Percentiles rank a stretch among this genome's conserved stretches.
Evolutionary conservation across 495 filamentous ascomycete species (phyloP).

Genomic region (Penicillium simplicissimum): DNA sequence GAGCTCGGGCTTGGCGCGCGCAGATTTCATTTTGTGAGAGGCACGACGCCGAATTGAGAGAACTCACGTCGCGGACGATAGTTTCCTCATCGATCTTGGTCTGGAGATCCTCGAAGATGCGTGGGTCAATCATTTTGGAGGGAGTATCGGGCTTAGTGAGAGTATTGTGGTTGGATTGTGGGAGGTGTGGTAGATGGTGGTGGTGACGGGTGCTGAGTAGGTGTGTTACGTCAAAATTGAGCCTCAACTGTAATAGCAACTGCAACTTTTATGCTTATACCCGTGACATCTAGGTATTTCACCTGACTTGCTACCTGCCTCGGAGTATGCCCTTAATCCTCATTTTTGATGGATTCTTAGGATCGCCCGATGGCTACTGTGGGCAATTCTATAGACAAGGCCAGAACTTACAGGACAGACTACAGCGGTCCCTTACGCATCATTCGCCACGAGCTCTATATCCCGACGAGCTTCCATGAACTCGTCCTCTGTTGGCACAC

Average conservation of each 20-base stretch:
- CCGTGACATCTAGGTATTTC: too few relatives aligned
- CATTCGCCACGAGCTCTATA: not conserved
- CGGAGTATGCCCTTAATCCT: too few relatives aligned
- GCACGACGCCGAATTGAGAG: conserved; percentile 6
- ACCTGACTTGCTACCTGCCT: too few relatives aligned
- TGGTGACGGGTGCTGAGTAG: conserved; percentile 6
- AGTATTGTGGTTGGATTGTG: conserved; percentile 13
- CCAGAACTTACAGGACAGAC: too few relatives aligned
- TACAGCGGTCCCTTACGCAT: too few relatives aligned
- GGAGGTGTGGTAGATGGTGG: conserved; percentile 15
- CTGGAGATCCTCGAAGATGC: conserved; percentile 86
- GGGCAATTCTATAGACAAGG: too few relatives aligned
- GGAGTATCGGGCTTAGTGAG: conserved; percentile 10
- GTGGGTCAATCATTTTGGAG: conserved; percentile 65
- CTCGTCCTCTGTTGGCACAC: not conserved
- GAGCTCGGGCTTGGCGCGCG: conserved; percentile 28
- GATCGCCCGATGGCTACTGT: too few relatives aligned
- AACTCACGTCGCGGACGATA: conserved; percentile 70
- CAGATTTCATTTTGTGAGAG: conserved; percentile 17
- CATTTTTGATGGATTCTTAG: too few relatives aligned
- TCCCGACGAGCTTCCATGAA: not conserved
- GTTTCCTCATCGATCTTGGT: conserved; percentile 86
- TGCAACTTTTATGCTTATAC: too few relatives aligned
- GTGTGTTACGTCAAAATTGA: conserved; percentile 27
- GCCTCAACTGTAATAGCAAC: not conserved